Base-by-base conservation (phyloP, 208 protist genomes). In the Wallacemonas sp. region DNA sequence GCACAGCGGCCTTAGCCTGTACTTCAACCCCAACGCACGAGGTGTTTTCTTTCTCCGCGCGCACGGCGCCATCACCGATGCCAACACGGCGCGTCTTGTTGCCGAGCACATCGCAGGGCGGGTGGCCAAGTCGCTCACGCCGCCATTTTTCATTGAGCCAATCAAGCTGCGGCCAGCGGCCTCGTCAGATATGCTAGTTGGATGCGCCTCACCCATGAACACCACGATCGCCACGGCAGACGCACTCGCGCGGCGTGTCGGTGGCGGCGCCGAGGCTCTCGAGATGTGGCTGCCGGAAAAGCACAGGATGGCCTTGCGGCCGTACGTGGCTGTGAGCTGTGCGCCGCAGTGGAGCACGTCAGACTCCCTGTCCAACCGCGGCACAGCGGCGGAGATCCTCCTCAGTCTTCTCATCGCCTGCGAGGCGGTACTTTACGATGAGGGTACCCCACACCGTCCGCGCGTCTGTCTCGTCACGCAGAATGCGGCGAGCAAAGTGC, bases 251-350 rank as follows among this genome's bases (percentile, higher is more conserved):
- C 52, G 30, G 8, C 52, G 52, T 12, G 38, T 49, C 6, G 44
- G 60, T 14, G 2, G 16, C 27, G 17, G 19, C 2, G 41, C 46
- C 6, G 43, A 19, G 54, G 41, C 33, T 19, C 47, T 61, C 33
- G 80, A 88, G 62, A 36, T 92, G 67, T 95, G 89, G 89, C 75
- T 95, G 33, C 82, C 84, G 1, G 77, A 79, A 68, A 91, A 87
- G 70, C 84, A 94, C 65, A 77, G 88, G 17, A 68, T 79, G 19
- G 74, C 80, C 2, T 72, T 94, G 75, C 70, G 68, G 11, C 88
- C 88, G 17, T 88, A 87, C 64, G 55, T 76, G 5, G 26, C 36
- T 12, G 24, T 65, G 11, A 19, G 19, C 8, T 33, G 49, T n/a
- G 24, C 55, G 26, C 65, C 76, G 29, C 39, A n/a, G 46, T 63